A percentile compares a stretch with the other conserved stretches of the same genome.
Evolutionary conservation across 2,329 filamentous ascomycete species (phyloP).

Genomic region (Furcasterigmium sp.): DNA sequence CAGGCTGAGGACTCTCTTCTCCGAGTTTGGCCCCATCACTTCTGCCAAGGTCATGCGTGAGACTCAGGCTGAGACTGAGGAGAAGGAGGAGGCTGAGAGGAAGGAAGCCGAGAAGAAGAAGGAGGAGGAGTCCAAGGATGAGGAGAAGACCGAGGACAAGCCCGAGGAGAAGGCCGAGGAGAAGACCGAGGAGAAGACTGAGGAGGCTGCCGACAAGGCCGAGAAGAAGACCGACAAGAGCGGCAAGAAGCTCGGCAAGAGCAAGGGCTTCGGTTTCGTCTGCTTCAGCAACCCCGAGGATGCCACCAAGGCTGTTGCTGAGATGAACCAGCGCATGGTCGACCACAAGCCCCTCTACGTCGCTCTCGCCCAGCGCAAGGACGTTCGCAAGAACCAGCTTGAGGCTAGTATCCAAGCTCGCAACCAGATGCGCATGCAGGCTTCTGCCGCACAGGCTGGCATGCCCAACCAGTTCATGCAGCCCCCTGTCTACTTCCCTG

Average conservation of each 20-base stretch:
- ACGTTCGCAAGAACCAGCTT: conserved; percentile 98
- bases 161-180: conserved; percentile 34
- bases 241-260: conserved; percentile 81
- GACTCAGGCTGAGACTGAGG: conserved; percentile 50
- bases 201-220: conserved; percentile 42
- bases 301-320: conserved; percentile 96
- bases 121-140: conserved; percentile 46
- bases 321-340: conserved; percentile 99
- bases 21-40: conserved; percentile 88
- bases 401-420: conserved; percentile 99
- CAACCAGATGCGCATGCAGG: conserved; percentile 97
- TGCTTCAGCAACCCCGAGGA: conserved; percentile 99
- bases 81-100: conserved; percentile 49
- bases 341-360: conserved; percentile 96
- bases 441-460: conserved; percentile 84
- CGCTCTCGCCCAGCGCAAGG: conserved; percentile 97
- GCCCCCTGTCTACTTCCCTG: conserved; percentile 81
- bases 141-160: conserved; percentile 26
- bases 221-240: conserved; percentile 58
- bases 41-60: conserved; percentile 99
- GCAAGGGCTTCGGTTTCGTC: conserved; percentile 99
- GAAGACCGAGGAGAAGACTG: conserved; percentile 39
- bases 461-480: conserved; percentile 87
- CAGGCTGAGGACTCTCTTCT: conserved; percentile 91
- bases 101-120: conserved; percentile 30